Percentiles rank a stretch among this genome's conserved stretches.
Evolutionary conservation across 1,284 basidiomycete species (phyloP).

Genomic region (Puccinia triticina): DNA sequence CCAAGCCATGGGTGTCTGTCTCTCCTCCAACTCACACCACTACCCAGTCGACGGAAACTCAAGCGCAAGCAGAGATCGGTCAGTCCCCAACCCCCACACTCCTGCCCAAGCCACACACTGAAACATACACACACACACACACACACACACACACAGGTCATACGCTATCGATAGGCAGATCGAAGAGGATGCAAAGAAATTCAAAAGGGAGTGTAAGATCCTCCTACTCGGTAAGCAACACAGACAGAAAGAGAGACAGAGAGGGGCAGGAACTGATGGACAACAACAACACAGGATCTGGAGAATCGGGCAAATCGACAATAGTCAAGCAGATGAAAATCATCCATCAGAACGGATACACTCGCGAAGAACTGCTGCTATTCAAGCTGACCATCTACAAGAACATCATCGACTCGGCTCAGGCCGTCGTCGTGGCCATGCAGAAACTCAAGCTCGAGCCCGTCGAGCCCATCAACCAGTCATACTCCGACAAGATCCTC

Average conservation of each 20-base stretch:
- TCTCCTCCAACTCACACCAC: slow-evolving; percentile 7
- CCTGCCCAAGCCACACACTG: slow-evolving; percentile 60
- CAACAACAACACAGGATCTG: slow-evolving; percentile 65
- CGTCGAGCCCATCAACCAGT: slow-evolving; percentile 73
- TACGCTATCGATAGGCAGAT: slow-evolving; percentile 65
- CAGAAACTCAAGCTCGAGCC: slow-evolving; percentile 85
- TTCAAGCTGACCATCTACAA: slow-evolving; percentile 73
- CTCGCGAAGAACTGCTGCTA: slow-evolving; percentile 74
- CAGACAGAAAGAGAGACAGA: too few species aligned
- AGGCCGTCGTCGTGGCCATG: slow-evolving; percentile 85
- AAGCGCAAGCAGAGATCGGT: slow-evolving; percentile 31
- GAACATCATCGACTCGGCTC: slow-evolving; percentile 81
- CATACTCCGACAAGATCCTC: slow-evolving; percentile 64
- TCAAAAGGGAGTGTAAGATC: slow-evolving; percentile 92
- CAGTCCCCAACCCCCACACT: not conserved
- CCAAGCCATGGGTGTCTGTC: slow-evolving; percentile 23
- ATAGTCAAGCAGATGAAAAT: slow-evolving; percentile 99
- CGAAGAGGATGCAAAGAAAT: slow-evolving; percentile 67
- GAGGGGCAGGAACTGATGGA: too few species aligned
- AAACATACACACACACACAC: slow-evolving; percentile 60
- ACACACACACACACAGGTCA: slow-evolving; percentile 53
- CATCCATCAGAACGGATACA: slow-evolving; percentile 92
- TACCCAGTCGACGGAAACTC: slow-evolving; percentile 18
- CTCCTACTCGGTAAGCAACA: slow-evolving; percentile 76
- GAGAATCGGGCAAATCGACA: slow-evolving; percentile 89